Conservation (phyloP, 1,284 basidiomycete species). For the Puccinia sorghi region DNA sequence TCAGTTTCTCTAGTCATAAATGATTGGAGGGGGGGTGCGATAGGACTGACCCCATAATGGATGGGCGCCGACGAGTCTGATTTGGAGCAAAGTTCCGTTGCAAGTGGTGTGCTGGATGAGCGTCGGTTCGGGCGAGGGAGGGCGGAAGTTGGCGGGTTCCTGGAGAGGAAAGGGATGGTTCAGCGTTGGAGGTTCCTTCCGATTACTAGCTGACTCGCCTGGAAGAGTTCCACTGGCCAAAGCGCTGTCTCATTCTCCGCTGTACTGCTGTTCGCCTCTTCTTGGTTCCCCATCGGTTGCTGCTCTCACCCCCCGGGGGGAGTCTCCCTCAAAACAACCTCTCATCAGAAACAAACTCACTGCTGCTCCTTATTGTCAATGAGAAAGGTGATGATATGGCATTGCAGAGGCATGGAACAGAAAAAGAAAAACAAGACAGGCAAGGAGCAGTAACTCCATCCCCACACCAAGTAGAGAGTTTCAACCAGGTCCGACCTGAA, state of each 20-base stretch:
- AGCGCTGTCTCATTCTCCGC: too few species aligned
- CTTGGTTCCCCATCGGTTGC: too few species aligned
- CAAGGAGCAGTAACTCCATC: too few species aligned
- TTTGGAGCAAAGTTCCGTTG: conserved; percentile 17
- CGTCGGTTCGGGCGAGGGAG: conserved; percentile 13
- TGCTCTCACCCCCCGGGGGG: too few species aligned
- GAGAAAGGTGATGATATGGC: too few species aligned
- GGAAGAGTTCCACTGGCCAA: background rate
- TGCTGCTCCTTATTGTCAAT: too few species aligned
- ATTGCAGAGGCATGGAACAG: background rate
- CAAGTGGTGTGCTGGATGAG: conserved; percentile 14
- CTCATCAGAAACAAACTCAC: too few species aligned
- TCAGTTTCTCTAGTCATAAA: too few species aligned
- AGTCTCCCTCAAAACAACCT: too few species aligned
- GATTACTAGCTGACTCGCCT: background rate
- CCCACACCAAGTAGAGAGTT: background rate
- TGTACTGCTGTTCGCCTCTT: too few species aligned
- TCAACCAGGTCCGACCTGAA: conserved; percentile 6
- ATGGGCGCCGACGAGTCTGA: conserved; percentile 37
- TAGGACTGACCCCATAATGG: conserved; percentile 36
- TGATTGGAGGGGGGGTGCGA: too few species aligned
- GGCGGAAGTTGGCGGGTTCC: conserved; percentile 34
- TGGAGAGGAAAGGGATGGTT: background rate
- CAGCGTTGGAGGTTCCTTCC: background rate
- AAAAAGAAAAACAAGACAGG: background rate